Evolutionary conservation across 805 yeast genomes (phyloP).

Genomic region (Hanseniaspora osmophila): DNA sequence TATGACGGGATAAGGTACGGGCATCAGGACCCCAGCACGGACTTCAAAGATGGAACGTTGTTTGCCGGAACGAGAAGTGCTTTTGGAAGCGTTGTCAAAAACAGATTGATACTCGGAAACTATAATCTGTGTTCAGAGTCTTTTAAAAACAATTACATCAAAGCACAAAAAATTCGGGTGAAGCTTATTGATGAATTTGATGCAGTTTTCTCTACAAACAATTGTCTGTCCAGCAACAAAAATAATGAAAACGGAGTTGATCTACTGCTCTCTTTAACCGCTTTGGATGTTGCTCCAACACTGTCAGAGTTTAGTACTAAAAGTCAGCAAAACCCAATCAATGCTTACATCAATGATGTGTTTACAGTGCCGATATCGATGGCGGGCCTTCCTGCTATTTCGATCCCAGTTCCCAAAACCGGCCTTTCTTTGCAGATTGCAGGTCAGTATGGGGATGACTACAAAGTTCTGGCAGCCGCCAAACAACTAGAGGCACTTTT

Average conservation of each 20-base stretch:
- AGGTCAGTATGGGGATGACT: constrained; percentile 80
- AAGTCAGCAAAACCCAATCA: constrained; percentile 33
- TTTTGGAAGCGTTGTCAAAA: constrained; percentile 73
- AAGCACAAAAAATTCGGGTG: constrained; percentile 57
- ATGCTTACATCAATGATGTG: constrained; percentile 66
- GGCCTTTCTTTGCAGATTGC: constrained; percentile 62
- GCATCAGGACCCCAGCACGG: constrained; percentile 27
- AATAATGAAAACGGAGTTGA: constrained; percentile 34
- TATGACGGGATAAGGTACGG: constrained; percentile 90
- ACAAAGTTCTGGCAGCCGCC: constrained; percentile 33
- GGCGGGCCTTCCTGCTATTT: constrained; percentile 80
- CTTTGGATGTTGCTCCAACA: constrained; percentile 41
- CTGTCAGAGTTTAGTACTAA: constrained; percentile 28
- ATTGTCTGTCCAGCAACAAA: constrained; percentile 23
- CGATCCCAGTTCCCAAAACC: constrained; percentile 40
- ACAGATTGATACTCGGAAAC: constrained; percentile 75
- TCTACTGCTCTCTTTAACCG: constrained; percentile 60
- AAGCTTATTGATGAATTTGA: constrained; percentile 54
- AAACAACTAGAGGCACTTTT: constrained; percentile 5
- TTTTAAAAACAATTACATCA: constrained; percentile 54
- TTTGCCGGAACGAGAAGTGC: constrained; percentile 44
- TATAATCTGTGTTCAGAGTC: constrained; percentile 68
- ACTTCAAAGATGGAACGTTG: constrained; percentile 24
- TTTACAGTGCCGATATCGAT: constrained; percentile 82
- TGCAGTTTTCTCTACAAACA: constrained; percentile 37